These are phyloP conservation scores for Erodium texanum DNA, from an alignment of 441 rosid species.

Conservation along the genomic window DNA sequence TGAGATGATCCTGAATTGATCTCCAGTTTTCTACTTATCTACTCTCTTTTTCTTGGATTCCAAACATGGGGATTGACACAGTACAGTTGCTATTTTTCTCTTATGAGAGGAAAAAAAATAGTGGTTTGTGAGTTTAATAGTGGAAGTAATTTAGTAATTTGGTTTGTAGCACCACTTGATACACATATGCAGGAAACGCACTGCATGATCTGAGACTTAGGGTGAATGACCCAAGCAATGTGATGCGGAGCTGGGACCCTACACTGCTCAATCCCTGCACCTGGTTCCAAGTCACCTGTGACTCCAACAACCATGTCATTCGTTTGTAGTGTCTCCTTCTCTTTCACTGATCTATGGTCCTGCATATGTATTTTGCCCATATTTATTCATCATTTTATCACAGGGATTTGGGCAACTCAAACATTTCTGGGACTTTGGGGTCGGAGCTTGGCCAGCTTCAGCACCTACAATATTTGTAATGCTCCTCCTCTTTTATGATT, in stretches of 20 bases:
- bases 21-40: too few relatives aligned
- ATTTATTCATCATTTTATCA: too few relatives aligned
- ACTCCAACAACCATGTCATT: conserved; percentile 48
- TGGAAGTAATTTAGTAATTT: conserved; percentile 6
- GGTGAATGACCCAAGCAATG: conserved; percentile 57
- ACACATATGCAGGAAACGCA: conserved; percentile 58
- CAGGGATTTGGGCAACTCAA: conserved; percentile 71
- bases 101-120: too few relatives aligned
- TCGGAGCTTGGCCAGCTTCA: conserved; percentile 53
- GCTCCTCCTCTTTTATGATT: too few relatives aligned
- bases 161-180: too few relatives aligned
- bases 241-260: conserved; percentile 76
- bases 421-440: conserved; percentile 57
- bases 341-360: too few relatives aligned
- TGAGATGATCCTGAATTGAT: too few relatives aligned
- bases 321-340: conserved; percentile 34
- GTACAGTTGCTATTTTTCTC: neutral
- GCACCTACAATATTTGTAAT: conserved; percentile 59
- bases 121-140: too few relatives aligned
- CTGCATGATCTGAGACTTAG: conserved; percentile 50
- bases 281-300: conserved; percentile 72
- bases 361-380: too few relatives aligned
- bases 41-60: neutral
- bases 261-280: conserved; percentile 73
- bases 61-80: neutral